Base-by-base conservation (phyloP, 148 eudicot species). In the Rhododendron ferrugineum region DNA sequence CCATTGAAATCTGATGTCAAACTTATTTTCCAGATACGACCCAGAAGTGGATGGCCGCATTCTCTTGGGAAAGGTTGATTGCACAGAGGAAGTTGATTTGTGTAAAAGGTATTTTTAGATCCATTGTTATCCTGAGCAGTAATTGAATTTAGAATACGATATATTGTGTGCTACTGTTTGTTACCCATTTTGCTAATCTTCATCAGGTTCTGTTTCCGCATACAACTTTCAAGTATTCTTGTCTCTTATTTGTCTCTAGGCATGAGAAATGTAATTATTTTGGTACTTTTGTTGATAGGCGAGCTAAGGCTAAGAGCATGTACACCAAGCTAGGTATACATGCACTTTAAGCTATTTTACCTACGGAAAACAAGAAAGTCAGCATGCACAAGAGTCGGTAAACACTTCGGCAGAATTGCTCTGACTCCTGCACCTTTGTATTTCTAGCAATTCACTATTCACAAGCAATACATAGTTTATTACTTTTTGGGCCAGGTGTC, bases 1-100 rank as follows among this genome's bases (percentile, higher is more conserved):
- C 16, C 54, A n/a, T 60, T 76, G 34, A 83, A 82, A 83, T 56
- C 85, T 88, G 87, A 87, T 76, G 15, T 26, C 73, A 22, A 68
- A 34, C 75, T 84, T 80, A 84, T 77, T 78, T 85, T 90, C 82
- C 89, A 96, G 99, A 89, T 90, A 91, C 89, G 98, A 97, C 84
- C 98, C 96, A 20, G 98, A 93, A 87, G 85, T 88, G 85, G 99
- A 97, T 92, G 99, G 99, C 20, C 98, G 99, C 72, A 94, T 97
- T 88, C 90, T 92, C 80, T 46, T 97, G 95, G 99, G 90, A 56
- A 97, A 90, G 94, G 98, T 97, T 79, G 99, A 97, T 79, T 97
- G 99, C 89, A 97, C 98, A 64, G 91, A 84, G 87, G 95, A 97
- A 91, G 87, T 79, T 83, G 96, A 92, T 70, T 88, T 97, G 91